Base-by-base conservation (phyloP, 805 yeast genomes). In the Yarrowia phangngaensis region DNA sequence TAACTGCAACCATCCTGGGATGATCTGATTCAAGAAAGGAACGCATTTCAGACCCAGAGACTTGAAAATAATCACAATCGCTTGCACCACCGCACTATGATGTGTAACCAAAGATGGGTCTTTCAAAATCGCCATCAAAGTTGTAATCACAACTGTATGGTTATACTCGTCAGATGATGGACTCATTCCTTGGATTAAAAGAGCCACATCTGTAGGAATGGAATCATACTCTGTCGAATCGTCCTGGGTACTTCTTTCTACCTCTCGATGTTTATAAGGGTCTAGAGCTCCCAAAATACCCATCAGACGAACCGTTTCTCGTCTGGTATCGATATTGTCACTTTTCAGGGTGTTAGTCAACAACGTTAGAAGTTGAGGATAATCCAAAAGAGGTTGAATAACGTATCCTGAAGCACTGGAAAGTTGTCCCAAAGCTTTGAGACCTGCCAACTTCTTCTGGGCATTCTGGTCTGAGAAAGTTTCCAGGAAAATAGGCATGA, bases 271-370 rank as follows among this genome's bases (percentile, higher is more conserved):
- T 60, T 86, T 89, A 62, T 90, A 92, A 1, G 99, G 99, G 65
- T 92, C 98, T 38, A 92, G 69, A 0, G 98, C 98, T 54, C 99
- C 99, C 31, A 92, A 69, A 24, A 89, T 88, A 60, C 99, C 99
- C 51, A 92, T 70, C 17, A 92, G 66, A 55, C 90, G 74, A 1
- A 92, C 95, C 0, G 96, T 84, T 62, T 92, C 97, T 51, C 95
- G 70, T 59, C 92, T 78, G 6, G 86, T 80, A 4, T 75, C 68
- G 3, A 82, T 75, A 0, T 95, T 78, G 59, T 90, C 97, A 52
- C 88, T 78, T 55, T 84, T 84, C 50, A 92, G 67, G 30, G 92
- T 87, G 48, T 80, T 81, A 3, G 88, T 85, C 23, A 92, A 68
- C 64, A 86, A 78, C 6, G 90, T 88, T 31, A 92, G 68, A 20